Base-by-base conservation (phyloP, 2,329 filamentous ascomycete species). In the Chaetomium globosum region DNA sequence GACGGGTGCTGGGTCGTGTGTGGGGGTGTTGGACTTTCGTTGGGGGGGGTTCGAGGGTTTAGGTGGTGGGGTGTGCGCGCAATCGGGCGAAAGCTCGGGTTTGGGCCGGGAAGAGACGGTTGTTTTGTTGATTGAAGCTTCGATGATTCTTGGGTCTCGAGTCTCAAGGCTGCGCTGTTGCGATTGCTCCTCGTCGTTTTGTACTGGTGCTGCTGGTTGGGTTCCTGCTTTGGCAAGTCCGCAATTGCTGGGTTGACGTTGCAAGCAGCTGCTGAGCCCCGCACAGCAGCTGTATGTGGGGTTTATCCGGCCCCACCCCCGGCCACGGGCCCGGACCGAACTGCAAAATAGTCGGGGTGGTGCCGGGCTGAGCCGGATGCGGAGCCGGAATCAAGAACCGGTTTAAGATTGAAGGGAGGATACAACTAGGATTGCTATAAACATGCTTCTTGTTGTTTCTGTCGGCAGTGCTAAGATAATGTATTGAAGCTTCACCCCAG, bases 161-260 rank as follows among this genome's bases (percentile, higher is more conserved):
- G 28, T n/a, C 23, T 52, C 3, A 4, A 13, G 49, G 49, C 5
- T 10, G 13, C 51, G 51, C 16, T 19, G 51, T 30, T 28, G 26
- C 26, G 13, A 26, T 53, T 53, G 51, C 26, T 13, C 23, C 9
- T 26, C 49, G 49, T 52, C 12, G 49, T 12, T 26, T 4, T 43
- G 43, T 23, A 28, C 8, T 59, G 43, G 1, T 9, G 43, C 39
- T 43, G 39, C 5, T 43, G n/a, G 43, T 59, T 19, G 21, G 48
- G 46, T 28, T 53, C 26, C 16, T 19, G 51, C 13, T 28, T 10
- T 53, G 61, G 30, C 60, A 39, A 21, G n/a, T 26, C 49, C 49
- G 28, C 59, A 36, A 13, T 30, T 21, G 56, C 33, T 59, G 55
- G 55, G 26, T 64, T 56, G 62, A 64, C 56, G 62, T 60, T 64